Evolutionary conservation across 2,329 filamentous ascomycete genomes (phyloP), one percentile per base, ranked within the genome.

Genomic region (Blumeria hordei): DNA sequence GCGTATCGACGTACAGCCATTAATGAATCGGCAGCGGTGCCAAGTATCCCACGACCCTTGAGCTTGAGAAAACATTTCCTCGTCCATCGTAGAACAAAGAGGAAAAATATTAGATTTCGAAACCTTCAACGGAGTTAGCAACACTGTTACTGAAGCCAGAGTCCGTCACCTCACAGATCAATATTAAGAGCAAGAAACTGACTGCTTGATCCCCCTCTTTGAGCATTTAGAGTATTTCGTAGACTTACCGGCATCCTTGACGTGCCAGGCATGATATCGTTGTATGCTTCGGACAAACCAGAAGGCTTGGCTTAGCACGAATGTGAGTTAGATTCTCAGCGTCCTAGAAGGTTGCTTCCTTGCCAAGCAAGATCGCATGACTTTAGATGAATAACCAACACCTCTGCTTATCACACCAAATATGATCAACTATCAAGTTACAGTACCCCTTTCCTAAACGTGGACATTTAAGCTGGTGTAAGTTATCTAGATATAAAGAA

Each of bases 91-190:
- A 94, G 72, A 57, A 95, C 67, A 70, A 96, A 95, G 62, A 94
- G 76, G 65, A 88, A 74, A 68, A 96, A 94, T 62, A 96, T 72
- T 57, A 95, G 72, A 66, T 95, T 94, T 55, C 86, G 85, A 58
- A 94, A 65, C 57, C 86, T 90, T 60, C 12, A 54, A 11, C 12
- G 35, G 14, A 32, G 55, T 59, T 39, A 56, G 50, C 45, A 28
- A 54, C 43, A 37, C 49, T n/a, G 28, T 53, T 53, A 33, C 57
- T 43, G 53, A 34, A 53, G 51, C 28, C 10, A 45, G 41, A 39
- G 3, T 14, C 6, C 6, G 16, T 32, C 21, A 53, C 72, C 80
- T 71, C 71, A 85, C 81, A 85, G 65, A 61, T 85, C 80, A 55
- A 86, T 65, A 64, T 82, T 85, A 58, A 85, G 64, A 44, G 81